Base-by-base conservation (phyloP, 2,329 filamentous ascomycete genomes). In the Fusarium austroafricanum region DNA sequence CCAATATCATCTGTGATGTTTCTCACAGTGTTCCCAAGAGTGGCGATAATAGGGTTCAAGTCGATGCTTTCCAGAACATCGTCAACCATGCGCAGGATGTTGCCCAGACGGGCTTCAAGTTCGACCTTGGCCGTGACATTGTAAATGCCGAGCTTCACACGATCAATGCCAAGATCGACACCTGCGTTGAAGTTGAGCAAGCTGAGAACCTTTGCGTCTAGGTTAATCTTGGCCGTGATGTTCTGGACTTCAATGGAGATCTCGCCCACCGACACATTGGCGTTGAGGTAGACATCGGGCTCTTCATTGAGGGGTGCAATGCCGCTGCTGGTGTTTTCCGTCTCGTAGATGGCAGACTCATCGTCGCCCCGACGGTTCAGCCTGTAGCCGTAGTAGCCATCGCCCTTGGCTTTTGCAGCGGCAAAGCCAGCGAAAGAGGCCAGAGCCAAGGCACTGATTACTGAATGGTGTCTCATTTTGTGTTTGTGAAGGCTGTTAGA, bases 81-180 rank as follows among this genome's bases (percentile, higher is more conserved):
- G 11, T 65, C 60, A 11, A 65, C 61, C 61, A 65, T 65, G 11
- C 60, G 60, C 10, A 65, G 43, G 1, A 65, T 54, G 10, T 65
- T 65, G 10, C 61, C 61, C 2, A 65, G 31, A 3, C 61, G 61
- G 3, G 61, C 61, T 26, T 65, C 61, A 12, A 65, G 61, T 33
- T 65, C 61, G 10, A 65, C 54, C 31, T 65, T 65, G 38, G 61
- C 61, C 10, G 61, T 65, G 38, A 65, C 61, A 15, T 65, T 65
- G 12, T 65, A 65, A 14, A 65, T 65, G 9, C 61, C 61, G 10
- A 65, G 61, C 37, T 65, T 65, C 2, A 65, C 61, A 12, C 61
- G 54, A 9, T 65, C 61, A 8, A 65, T 65, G 2, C 61, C 61
- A 5, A 65, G 53, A 45, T 65, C 60, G n/a, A 65, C 61, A 18